phyloP scores from a whole-genome alignment of 2,329 filamentous ascomycete species.

The Lachnellula cervina region DNA sequence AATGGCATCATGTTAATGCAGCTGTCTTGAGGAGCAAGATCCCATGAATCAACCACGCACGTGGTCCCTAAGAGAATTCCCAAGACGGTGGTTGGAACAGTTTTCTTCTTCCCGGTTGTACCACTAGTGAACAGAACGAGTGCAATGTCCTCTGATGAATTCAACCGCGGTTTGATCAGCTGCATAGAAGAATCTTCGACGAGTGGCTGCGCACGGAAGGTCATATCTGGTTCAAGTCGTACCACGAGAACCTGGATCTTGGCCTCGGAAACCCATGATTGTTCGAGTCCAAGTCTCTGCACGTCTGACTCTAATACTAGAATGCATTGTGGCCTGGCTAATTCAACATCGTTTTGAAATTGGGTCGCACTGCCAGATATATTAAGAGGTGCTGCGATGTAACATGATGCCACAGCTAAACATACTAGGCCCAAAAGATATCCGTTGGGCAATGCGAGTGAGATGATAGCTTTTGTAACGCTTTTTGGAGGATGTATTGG shows the following conservation, averaged over 20 bases:
- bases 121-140: constrained; percentile 54
- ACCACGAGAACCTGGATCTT: constrained; percentile 38
- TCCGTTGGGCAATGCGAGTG: constrained; percentile 45
- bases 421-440: constrained; percentile 47
- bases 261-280: constrained; percentile 30
- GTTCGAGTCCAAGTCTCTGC: constrained; percentile 35
- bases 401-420: constrained; percentile 45
- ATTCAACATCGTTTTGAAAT: constrained; percentile 45
- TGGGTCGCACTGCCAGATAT: constrained; percentile 45
- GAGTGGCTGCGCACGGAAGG: constrained; percentile 32
- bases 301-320: constrained; percentile 40
- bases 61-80: constrained; percentile 47
- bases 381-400: constrained; percentile 49
- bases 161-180: constrained; percentile 29
- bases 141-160: constrained; percentile 42
- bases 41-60: constrained; percentile 51
- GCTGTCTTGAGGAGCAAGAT: constrained; percentile 40
- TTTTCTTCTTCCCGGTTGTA: constrained; percentile 54
- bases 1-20: constrained; percentile 58
- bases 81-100: constrained; percentile 48
- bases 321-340: constrained; percentile 43
- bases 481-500: too few relatives aligned
- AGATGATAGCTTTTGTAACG: too few relatives aligned
- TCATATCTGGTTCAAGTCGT: constrained; percentile 34
- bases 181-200: background rate